These are phyloP conservation scores for Laburnicola sp. DNA, from an alignment of 2,329 filamentous ascomycete species.

Conservation along the genomic window DNA sequence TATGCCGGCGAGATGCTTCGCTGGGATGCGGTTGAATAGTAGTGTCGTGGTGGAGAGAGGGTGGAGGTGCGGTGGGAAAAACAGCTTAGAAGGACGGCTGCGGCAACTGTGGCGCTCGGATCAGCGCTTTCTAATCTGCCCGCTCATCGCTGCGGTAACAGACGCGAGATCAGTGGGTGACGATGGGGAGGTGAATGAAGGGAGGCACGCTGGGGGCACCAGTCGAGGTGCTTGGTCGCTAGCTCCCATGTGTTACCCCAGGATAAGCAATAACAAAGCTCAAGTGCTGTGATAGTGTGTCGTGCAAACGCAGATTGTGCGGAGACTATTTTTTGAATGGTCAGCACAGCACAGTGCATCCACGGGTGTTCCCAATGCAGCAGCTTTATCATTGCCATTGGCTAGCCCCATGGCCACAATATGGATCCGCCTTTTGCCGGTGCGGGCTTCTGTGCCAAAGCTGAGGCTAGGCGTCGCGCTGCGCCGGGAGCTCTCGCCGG, in stretches of 20 bases:
- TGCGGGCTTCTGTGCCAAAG: no score
- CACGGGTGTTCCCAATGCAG: no score
- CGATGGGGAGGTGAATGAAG: not conserved
- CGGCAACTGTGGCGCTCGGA: not conserved
- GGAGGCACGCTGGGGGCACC: not conserved
- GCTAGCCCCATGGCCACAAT: no score
- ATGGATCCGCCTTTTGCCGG: no score
- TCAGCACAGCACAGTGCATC: no score
- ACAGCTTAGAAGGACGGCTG: slow-evolving; percentile 17
- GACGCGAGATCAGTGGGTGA: not conserved
- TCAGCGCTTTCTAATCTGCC: not conserved
- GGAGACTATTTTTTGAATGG: no score
- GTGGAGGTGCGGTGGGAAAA: slow-evolving; percentile 7
- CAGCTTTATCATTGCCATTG: no score
- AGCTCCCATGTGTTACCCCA: no score
- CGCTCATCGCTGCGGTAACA: slow-evolving; percentile 1
- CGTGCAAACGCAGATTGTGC: no score
- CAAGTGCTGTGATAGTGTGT: no score
- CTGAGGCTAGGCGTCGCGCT: not conserved
- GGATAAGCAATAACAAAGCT: no score
- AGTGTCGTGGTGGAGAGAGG: slow-evolving; percentile 16
- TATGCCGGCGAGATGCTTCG: slow-evolving; percentile 26
- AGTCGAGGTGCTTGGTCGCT: no score
- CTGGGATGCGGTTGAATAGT: slow-evolving; percentile 22
- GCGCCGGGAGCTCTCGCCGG: not conserved